Evolutionary conservation across 2,329 filamentous ascomycete genomes (phyloP).

Genomic region (Ophiocordyceps australis): DNA sequence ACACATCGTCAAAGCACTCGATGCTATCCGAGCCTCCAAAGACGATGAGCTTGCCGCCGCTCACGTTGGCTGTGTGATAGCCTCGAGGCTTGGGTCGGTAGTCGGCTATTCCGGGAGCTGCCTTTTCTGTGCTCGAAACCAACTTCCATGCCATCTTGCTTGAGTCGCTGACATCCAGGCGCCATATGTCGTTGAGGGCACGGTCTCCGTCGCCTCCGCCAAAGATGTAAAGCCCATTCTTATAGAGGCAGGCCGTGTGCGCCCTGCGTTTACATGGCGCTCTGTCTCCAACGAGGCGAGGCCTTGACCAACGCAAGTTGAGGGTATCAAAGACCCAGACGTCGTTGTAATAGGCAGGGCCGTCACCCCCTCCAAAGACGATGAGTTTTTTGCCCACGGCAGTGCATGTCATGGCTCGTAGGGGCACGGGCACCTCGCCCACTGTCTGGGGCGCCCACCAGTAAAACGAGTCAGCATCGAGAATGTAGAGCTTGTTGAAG

Average conservation of each 20-base stretch:
- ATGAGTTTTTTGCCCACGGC: slow-evolving; percentile 54
- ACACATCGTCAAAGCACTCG: slow-evolving; percentile 56
- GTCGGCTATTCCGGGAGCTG: slow-evolving; percentile 12
- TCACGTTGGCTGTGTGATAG: slow-evolving; percentile 58
- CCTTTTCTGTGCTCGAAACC: slow-evolving; percentile 29
- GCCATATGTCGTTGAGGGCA: slow-evolving; percentile 54
- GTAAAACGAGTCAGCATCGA: slow-evolving; percentile 53
- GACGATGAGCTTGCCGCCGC: slow-evolving; percentile 53
- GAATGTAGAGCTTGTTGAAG: slow-evolving; percentile 51
- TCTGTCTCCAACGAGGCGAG: slow-evolving; percentile 38
- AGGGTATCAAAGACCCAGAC: slow-evolving; percentile 55
- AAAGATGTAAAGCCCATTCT: slow-evolving; percentile 55
- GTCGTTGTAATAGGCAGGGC: slow-evolving; percentile 54
- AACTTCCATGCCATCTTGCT: slow-evolving; percentile 52
- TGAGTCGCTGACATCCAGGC: slow-evolving; percentile 48
- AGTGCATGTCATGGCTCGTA: slow-evolving; percentile 56
- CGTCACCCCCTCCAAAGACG: slow-evolving; percentile 52
- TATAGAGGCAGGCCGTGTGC: slow-evolving; percentile 54
- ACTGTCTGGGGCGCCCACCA: slow-evolving; percentile 48
- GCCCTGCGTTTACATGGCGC: slow-evolving; percentile 43
- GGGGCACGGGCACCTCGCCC: slow-evolving; percentile 44
- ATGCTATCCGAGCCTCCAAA: slow-evolving; percentile 53
- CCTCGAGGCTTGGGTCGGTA: slow-evolving; percentile 43
- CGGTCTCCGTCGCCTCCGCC: slow-evolving; percentile 53
- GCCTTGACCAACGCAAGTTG: slow-evolving; percentile 48